Conservation (phyloP, 23 red algal species). For the Gracilaria gracilis region DNA sequence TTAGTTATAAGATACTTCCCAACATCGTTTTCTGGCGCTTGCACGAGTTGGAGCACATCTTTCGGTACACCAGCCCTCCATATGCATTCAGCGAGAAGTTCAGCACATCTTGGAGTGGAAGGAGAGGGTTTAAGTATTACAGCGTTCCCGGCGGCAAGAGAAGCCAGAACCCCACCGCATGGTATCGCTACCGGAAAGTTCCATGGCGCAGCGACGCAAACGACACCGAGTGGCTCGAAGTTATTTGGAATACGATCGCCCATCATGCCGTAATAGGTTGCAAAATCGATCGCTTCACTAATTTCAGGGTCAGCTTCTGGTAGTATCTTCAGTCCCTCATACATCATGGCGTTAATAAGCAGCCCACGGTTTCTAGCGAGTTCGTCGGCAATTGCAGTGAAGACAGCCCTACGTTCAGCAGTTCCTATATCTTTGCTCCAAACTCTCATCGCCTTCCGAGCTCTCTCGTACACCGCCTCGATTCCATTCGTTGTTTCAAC, state of each 20-base stretch:
- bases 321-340: slow-evolving; percentile 55
- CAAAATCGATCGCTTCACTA: slow-evolving; percentile 75
- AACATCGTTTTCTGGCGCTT: slow-evolving; percentile 40
- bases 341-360: slow-evolving; percentile 63
- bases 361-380: slow-evolving; percentile 41
- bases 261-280: slow-evolving; percentile 62
- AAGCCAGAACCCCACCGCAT: slow-evolving; percentile 59
- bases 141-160: slow-evolving; percentile 83
- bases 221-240: slow-evolving; percentile 76
- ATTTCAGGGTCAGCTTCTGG: slow-evolving; percentile 64
- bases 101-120: slow-evolving; percentile 42
- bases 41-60: slow-evolving; percentile 62
- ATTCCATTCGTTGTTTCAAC: slow-evolving; percentile 18
- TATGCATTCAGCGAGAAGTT: slow-evolving; percentile 63
- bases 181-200: slow-evolving; percentile 86
- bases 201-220: slow-evolving; percentile 83
- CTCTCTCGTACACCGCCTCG: slow-evolving; percentile 23
- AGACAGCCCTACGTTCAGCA: slow-evolving; percentile 22
- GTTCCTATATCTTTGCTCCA: slow-evolving; percentile 20
- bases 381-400: slow-evolving; percentile 35
- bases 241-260: slow-evolving; percentile 19
- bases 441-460: slow-evolving; percentile 15
- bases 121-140: slow-evolving; percentile 80
- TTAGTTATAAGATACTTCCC: slow-evolving; percentile 52
- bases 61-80: slow-evolving; percentile 50